Evolutionary conservation across 345 rosid species (phyloP).

Genomic region (Acer negundo): DNA sequence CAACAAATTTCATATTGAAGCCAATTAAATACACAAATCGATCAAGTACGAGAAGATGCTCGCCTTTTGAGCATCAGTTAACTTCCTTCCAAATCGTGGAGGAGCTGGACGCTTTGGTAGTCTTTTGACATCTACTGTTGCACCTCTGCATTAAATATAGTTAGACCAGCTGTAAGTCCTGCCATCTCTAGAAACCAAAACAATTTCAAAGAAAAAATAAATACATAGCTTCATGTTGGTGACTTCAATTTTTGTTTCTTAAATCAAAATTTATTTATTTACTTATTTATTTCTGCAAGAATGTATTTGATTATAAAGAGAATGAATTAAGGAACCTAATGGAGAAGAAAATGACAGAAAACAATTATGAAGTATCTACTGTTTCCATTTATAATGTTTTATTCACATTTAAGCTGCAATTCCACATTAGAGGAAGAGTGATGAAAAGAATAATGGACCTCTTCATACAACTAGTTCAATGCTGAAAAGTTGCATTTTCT

Average conservation of each 20-base stretch:
- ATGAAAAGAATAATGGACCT: too few relatives aligned
- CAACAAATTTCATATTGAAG: neutral
- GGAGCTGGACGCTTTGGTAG: conserved; percentile 94
- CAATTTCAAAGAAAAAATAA: neutral
- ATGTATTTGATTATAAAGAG: neutral
- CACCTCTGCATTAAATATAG: conserved; percentile 58
- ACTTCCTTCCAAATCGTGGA: conserved; percentile 91
- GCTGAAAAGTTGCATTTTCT: too few relatives aligned
- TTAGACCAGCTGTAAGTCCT: neutral
- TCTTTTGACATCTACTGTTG: conserved; percentile 81
- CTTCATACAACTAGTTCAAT: too few relatives aligned
- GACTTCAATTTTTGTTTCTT: neutral
- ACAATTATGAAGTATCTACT: too few relatives aligned
- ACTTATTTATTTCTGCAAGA: neutral
- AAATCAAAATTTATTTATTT: too few relatives aligned
- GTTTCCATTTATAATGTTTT: too few relatives aligned
- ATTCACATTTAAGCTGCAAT: too few relatives aligned
- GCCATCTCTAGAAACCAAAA: neutral
- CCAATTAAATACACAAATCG: neutral
- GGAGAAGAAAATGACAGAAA: too few relatives aligned
- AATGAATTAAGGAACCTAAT: neutral
- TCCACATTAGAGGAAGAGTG: too few relatives aligned
- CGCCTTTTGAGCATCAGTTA: conserved; percentile 90
- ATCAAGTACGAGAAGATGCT: neutral
- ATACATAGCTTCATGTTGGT: neutral